Conservation (phyloP, 2,329 filamentous ascomycete genomes). For the Stagonosporopsis vannaccii region DNA sequence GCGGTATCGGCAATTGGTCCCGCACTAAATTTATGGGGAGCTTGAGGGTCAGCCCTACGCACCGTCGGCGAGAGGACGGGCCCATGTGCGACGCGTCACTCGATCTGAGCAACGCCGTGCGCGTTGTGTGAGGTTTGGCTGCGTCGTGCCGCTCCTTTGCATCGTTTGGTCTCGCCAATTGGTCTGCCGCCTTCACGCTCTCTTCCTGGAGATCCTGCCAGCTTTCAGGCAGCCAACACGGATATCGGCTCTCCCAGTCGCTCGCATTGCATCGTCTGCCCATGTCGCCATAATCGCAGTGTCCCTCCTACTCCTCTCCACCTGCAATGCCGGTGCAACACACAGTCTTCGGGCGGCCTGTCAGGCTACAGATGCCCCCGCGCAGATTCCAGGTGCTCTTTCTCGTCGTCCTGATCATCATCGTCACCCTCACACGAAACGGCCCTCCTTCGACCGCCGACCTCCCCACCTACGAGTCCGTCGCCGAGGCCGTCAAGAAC, state of each 20-base stretch:
- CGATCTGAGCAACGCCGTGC: not conserved
- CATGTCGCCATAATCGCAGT: constrained; percentile 4
- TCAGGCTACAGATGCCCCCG: constrained; percentile 51
- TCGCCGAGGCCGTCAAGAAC: constrained; percentile 50
- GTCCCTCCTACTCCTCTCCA: constrained; percentile 7
- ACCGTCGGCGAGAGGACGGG: constrained; percentile 2
- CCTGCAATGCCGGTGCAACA: constrained; percentile 44
- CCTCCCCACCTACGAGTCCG: constrained; percentile 47
- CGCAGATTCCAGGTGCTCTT: constrained; percentile 57
- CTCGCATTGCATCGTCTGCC: not conserved
- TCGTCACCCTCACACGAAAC: constrained; percentile 47
- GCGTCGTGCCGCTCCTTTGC: constrained; percentile 17
- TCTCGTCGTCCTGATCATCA: constrained; percentile 42
- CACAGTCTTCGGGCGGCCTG: constrained; percentile 41
- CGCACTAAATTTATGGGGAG: constrained; percentile 27
- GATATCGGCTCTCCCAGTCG: constrained; percentile 18
- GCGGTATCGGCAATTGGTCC: constrained; percentile 42
- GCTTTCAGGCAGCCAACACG: constrained; percentile 10
- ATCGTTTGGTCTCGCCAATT: not conserved
- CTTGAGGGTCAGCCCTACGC: constrained; percentile 29
- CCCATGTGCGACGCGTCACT: constrained; percentile 27
- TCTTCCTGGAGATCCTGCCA: not conserved
- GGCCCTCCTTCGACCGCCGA: constrained; percentile 45
- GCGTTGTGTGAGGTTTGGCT: constrained; percentile 1
- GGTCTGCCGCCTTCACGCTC: not conserved